Conservation (phyloP, 208 protist species). For the Wallacemonas sp. region DNA sequence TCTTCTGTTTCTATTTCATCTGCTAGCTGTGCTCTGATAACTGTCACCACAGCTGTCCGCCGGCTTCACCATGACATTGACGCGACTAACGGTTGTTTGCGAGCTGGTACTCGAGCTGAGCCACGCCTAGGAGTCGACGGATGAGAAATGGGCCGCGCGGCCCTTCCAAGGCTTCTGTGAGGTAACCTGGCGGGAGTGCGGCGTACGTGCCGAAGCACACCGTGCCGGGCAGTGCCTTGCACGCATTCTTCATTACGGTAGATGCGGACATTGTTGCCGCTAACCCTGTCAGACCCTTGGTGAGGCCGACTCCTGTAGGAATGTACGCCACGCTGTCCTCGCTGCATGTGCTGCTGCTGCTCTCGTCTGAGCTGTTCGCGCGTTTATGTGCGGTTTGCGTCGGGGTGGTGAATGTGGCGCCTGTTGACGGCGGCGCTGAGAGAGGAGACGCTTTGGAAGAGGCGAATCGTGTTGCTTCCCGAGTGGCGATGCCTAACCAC, state of each 20-base stretch:
- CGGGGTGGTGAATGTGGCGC: background rate
- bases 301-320: background rate
- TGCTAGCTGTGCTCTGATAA: too few relatives aligned
- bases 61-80: background rate
- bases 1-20: too few relatives aligned
- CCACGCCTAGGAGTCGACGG: background rate
- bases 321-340: constrained; percentile 9
- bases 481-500: background rate
- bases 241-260: background rate
- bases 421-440: background rate
- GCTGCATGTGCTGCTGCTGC: background rate
- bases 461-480: too few relatives aligned
- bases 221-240: background rate
- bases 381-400: too few relatives aligned
- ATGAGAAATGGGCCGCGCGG: background rate
- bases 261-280: background rate
- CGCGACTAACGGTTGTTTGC: constrained; percentile 1
- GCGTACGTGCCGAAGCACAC: background rate
- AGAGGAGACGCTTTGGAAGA: too few relatives aligned
- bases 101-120: background rate
- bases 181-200: background rate
- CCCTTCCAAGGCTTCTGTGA: constrained; percentile 3
- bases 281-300: background rate
- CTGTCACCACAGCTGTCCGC: too few relatives aligned
- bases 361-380: background rate